Conservation (phyloP, 192 early-diverging fungal species). For the Backusella tarrabulga region DNA sequence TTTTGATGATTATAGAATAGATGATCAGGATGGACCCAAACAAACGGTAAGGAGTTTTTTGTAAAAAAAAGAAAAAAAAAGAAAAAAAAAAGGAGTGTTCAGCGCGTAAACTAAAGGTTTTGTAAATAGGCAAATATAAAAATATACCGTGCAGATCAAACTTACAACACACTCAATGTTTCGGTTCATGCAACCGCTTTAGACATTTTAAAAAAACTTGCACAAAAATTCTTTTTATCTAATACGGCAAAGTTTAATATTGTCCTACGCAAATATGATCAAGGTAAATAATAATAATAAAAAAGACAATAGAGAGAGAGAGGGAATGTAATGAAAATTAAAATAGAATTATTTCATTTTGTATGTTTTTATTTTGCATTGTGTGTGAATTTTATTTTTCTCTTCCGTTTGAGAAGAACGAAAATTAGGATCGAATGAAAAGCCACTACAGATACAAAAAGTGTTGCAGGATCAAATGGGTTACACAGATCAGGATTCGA, state of each 20-base stretch:
- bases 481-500: constrained; percentile 71
- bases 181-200: constrained; percentile 63
- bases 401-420: constrained; percentile 55
- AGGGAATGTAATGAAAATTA: background rate
- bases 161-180: constrained; percentile 77
- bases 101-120: background rate
- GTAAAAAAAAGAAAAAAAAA: background rate
- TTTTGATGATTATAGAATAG: constrained; percentile 33
- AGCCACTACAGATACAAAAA: constrained; percentile 73
- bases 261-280: constrained; percentile 18
- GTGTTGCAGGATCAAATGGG: constrained; percentile 74
- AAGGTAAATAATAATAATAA: constrained; percentile 3
- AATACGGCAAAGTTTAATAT: constrained; percentile 51
- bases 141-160: constrained; percentile 76
- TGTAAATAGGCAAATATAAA: constrained; percentile 56
- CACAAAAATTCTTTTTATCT: constrained; percentile 78
- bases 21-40: constrained; percentile 16
- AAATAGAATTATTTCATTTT: background rate
- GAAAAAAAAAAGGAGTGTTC: background rate
- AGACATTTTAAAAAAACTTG: constrained; percentile 70
- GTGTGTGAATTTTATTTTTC: background rate
- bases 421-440: constrained; percentile 64
- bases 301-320: background rate
- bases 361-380: background rate
- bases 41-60: background rate